Conservation (phyloP, 352 stramenopile species). For the Globisporangium nodosum region DNA sequence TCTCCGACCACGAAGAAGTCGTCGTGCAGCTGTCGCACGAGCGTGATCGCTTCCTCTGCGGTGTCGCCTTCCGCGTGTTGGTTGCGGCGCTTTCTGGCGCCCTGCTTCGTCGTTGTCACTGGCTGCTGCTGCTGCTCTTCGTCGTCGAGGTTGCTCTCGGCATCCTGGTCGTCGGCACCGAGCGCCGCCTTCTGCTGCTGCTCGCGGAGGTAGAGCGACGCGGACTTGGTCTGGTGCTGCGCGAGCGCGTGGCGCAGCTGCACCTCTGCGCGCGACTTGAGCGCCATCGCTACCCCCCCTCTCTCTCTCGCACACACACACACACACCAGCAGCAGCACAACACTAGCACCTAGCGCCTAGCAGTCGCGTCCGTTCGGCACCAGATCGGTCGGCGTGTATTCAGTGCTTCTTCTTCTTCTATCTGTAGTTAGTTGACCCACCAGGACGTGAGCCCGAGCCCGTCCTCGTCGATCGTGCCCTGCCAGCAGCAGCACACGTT, state of each 20-base stretch:
- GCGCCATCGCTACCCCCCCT: constrained; percentile 10
- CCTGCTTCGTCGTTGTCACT: not conserved
- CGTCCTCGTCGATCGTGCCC: constrained; percentile 87
- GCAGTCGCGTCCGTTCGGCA: not conserved
- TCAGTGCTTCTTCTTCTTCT: not conserved
- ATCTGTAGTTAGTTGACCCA: constrained; percentile 38
- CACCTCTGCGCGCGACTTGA: constrained; percentile 49
- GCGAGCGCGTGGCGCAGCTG: constrained; percentile 36
- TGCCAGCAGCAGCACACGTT: constrained; percentile 11
- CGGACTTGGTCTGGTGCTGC: constrained; percentile 37
- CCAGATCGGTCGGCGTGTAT: not conserved
- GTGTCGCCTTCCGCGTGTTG: constrained; percentile 9
- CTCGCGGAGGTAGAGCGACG: constrained; percentile 34
- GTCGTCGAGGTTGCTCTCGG: not conserved
- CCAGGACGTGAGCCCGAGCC: constrained; percentile 78
- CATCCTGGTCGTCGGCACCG: constrained; percentile 11
- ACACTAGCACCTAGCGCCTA: no score
- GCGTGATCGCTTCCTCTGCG: constrained; percentile 37
- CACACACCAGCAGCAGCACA: not conserved
- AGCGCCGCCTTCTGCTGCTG: constrained; percentile 33
- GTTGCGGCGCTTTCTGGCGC: constrained; percentile 5
- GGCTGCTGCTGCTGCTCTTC: not conserved
- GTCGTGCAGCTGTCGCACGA: constrained; percentile 52
- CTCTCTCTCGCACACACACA: not conserved
- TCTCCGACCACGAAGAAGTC: constrained; percentile 22